Conservation (phyloP, 768 basidiomycete genomes). For the Naganishia kalamii region DNA sequence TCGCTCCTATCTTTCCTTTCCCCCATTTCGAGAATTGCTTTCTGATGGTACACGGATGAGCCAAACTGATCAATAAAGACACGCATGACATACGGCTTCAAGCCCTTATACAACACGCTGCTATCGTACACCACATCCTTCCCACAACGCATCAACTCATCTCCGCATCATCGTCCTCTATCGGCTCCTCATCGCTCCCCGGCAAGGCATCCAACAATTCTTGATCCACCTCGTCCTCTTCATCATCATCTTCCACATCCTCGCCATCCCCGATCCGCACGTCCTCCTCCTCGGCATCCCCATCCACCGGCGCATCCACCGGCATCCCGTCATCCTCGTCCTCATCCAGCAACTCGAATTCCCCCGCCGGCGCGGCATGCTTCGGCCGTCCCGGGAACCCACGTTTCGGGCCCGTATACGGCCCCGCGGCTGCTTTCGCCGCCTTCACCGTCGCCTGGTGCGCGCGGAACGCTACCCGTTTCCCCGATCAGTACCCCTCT, state of each 20-base stretch:
- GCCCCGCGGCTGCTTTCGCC: neutral
- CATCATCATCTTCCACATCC: neutral
- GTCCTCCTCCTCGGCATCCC: neutral
- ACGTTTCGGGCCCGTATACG: neutral
- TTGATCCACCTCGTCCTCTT: too few species aligned
- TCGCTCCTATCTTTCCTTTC: too few species aligned
- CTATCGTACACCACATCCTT: neutral
- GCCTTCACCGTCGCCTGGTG: neutral
- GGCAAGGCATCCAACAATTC: too few species aligned
- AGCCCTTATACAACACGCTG: neutral
- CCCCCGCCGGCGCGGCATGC: neutral
- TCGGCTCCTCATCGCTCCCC: neutral
- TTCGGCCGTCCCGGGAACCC: conserved; percentile 1
- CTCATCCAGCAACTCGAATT: neutral
- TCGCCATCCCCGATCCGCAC: neutral
- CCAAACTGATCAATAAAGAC: neutral
- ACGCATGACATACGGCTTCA: neutral
- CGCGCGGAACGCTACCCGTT: neutral
- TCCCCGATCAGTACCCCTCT: neutral
- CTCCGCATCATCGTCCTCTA: neutral
- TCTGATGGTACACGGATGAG: neutral
- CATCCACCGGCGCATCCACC: neutral
- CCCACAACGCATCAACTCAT: neutral
- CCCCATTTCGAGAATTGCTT: too few species aligned
- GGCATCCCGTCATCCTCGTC: neutral